Evolutionary conservation across 2,329 filamentous ascomycete genomes (phyloP), one percentile per base, ranked within the genome.

Genomic region (Ampelomyces quisqualis): DNA sequence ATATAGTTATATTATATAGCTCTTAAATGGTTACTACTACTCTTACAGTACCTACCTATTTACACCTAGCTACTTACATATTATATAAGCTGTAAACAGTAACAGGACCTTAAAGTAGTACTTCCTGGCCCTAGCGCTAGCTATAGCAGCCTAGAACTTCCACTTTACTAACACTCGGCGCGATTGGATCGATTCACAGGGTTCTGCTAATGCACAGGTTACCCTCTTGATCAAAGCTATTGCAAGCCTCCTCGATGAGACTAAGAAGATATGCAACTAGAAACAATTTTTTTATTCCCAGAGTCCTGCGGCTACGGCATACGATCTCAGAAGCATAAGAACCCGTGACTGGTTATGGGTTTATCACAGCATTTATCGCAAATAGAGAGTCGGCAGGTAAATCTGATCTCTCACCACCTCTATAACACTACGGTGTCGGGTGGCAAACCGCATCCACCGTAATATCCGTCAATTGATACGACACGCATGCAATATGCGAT

Each of bases 261-360:
- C 51, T 80, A 79, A 54, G 77, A 80, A 45, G 76, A 80, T 53
- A 79, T 76, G 1, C 77, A 79, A 48, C 65, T 79, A 1, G 74
- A 76, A 32, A 79, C 74, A 4, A 76, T n/a, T 79, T 47, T 79
- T 80, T 30, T 77, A 80, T 47, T 77, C 77, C 0, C 71, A 75
- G 0, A 76, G 77, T 0, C 73, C 76, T 0, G 73, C 79, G 0
- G 73, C 75, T 1, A 72, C 67, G 27, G 77, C 77, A 0, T 53
- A 73, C 77, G 1, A 68, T 73, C 10, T 68, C 72, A 1, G 73
- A 78, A 46, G 69, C 63, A 42, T 54, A 68, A 34, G 61, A 61
- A 1, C 54, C 60, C 1, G 62, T 76, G 3, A 68, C 67, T 0
- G 76, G 77, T 0, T 39, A 64, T 7, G 72, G 77, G 2, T 73